A percentile compares a stretch with the other conserved stretches of the same genome.
Evolutionary conservation across 2,329 filamentous ascomycete genomes (phyloP).

Genomic region (Pyricularia grisea): DNA sequence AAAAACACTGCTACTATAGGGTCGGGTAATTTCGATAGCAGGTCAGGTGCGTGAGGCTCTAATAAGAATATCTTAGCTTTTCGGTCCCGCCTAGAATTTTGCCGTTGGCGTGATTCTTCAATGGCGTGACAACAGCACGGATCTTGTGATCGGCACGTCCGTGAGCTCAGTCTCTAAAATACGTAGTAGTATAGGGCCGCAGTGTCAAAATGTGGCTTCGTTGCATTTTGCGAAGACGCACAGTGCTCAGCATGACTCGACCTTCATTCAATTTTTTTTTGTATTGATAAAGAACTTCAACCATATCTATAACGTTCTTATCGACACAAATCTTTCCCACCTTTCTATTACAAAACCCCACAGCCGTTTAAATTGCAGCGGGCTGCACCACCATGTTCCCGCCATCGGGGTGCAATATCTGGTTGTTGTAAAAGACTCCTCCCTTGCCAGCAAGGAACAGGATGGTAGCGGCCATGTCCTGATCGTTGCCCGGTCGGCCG

Average conservation of each 20-base stretch:
- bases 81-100: too few relatives aligned
- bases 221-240: too few relatives aligned
- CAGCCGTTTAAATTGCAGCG: not conserved
- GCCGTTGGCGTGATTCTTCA: too few relatives aligned
- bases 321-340: not conserved
- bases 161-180: too few relatives aligned
- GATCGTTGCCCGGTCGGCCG: conserved; percentile 41
- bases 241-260: not conserved
- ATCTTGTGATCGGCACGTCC: too few relatives aligned
- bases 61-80: too few relatives aligned
- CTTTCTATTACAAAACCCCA: not conserved
- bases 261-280: not conserved
- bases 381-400: not conserved
- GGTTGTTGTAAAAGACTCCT: not conserved
- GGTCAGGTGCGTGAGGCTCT: too few relatives aligned
- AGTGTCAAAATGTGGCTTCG: too few relatives aligned
- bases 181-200: too few relatives aligned
- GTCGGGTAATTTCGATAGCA: too few relatives aligned
- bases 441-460: conserved; percentile 32
- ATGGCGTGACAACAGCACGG: too few relatives aligned
- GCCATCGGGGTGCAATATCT: not conserved
- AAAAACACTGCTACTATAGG: too few relatives aligned
- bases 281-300: not conserved
- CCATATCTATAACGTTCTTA: not conserved
- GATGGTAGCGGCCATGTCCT: conserved; percentile 48